Evolutionary conservation across 2,329 filamentous ascomycete genomes (phyloP), one percentile per base, ranked within the genome.

Genomic region (Epichloe glyceriae): DNA sequence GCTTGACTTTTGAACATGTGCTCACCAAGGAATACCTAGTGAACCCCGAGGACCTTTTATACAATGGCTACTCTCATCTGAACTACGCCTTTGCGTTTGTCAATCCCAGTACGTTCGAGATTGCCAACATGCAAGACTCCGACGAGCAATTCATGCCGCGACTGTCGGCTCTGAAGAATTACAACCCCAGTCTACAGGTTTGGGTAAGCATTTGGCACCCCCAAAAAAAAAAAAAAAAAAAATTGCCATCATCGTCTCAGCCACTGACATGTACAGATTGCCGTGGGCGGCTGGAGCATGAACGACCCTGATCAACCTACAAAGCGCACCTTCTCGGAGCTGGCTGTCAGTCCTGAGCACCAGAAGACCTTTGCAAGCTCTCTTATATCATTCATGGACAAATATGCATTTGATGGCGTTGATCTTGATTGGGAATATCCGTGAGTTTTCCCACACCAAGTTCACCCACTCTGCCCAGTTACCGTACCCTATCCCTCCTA

Each of bases 41-140:
- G 50, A 37, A 37, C 12, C 62, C 62, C 4, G 54, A 59, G 22
- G 45, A 63, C 20, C 60, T 67, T 20, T 59, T 57, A 7, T 11
- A 55, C 2, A 56, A 54, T 14, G 47, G 45, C 2, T 61, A 61
- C 45, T 67, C 65, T 1, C 64, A 69, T 47, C 50, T 69, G 42
- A 63, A 61, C 52, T 30, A 30, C 26, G 26, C 26, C 26, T 64
- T 61, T 47, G 59, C 63, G 2, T 72, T 71, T 54, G 61, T 62
- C n/a, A 10, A 30, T 30, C 7, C 7, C 26, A 20, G 20, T 19
- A 15, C 12, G 3, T 39, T n/a, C 15, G 15, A 12, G 12, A 12
- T 39, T 37, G 34, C 34, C 34, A 37, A 15, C 34, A 37, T 37
- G 10, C 34, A 15, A 10, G 34, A 39, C 37, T 39, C n/a, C 37